Evolutionary conservation across 345 rosid genomes (phyloP), one percentile per base, ranked within the genome.

Genomic region (Reutealis trisperma): DNA sequence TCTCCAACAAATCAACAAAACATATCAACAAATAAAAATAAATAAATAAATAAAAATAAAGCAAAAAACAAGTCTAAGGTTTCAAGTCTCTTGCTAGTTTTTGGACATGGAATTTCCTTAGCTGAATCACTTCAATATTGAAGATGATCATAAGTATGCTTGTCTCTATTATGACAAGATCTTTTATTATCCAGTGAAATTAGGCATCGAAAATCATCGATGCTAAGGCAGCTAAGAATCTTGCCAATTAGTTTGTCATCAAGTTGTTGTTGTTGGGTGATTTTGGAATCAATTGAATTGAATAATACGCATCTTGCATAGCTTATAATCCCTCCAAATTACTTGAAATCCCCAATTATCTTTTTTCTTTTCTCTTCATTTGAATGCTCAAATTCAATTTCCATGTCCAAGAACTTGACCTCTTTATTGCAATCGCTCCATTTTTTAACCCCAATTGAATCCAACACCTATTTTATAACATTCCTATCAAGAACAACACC

Each of bases 401-500:
- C 93, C 45, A 83, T 60, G 44, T 84, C 87, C 84, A 92, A 24
- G 78, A 92, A 88, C 68, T 81, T 81, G 2, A 90, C 77, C 71
- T 94, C 93, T 63, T 80, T 82, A 30, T 82, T 72, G 67, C 95
- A 94, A 52, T 86, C 90, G 3, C 87, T 88, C 96, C 97, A 90
- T 82, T 75, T 87, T 59, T 32, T 27, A 7, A 94, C 82, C 34
- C 94, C 90, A n/a, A 86, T 63, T 69, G 80, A 82, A 65, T 84
- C 83, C 32, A 94, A 72, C 58, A 92, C 87, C 74, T 77, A 67
- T n/a, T 65, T 42, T 34, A 90, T 34, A 37, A 76, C 80, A 0
- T 14, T 67, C 75, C 61, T 51, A 55, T 86, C 86, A 9, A 90
- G 96, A 8, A 51, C 79, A 9, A 73, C 79, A n/a, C 89, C 86